These are phyloP conservation scores for Cryptosporidium muris DNA, from an alignment of 169 alveolate genomes.

Conservation along the genomic window DNA sequence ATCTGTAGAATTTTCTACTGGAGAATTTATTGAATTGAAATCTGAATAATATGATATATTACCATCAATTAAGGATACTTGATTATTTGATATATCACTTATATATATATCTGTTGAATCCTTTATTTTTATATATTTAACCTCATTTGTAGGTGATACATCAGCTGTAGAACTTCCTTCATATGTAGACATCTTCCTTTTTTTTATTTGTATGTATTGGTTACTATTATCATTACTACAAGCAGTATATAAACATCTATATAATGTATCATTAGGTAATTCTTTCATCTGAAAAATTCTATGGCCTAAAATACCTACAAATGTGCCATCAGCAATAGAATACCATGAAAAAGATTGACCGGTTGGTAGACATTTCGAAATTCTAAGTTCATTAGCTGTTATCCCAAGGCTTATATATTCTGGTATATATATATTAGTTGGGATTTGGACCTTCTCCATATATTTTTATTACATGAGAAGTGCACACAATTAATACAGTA, in stretches of 20 bases:
- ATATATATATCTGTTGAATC: background rate
- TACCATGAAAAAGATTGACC: conserved; percentile 69
- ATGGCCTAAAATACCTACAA: conserved; percentile 67
- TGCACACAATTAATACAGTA: too few species aligned
- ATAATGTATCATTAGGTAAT: conserved; percentile 34
- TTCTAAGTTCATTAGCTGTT: conserved; percentile 35
- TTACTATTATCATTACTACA: background rate
- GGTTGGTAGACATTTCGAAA: conserved; percentile 59
- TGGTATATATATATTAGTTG: background rate
- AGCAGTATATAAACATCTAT: conserved; percentile 44
- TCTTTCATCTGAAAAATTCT: conserved; percentile 57
- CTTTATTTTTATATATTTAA: too few species aligned
- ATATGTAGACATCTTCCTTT: background rate
- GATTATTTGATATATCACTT: background rate
- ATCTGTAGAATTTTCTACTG: background rate
- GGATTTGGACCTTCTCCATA: too few species aligned
- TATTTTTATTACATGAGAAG: too few species aligned
- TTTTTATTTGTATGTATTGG: conserved; percentile 19
- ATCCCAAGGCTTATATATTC: conserved; percentile 27
- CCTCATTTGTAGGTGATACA: too few species aligned
- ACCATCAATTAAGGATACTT: background rate
- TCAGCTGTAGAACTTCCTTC: background rate
- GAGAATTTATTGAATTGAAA: too few species aligned
- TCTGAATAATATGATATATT: too few species aligned
- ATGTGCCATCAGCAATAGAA: conserved; percentile 11